phyloP scores from a whole-genome alignment of 2,329 filamentous ascomycete species.

The Aspergillus uvarum region DNA sequence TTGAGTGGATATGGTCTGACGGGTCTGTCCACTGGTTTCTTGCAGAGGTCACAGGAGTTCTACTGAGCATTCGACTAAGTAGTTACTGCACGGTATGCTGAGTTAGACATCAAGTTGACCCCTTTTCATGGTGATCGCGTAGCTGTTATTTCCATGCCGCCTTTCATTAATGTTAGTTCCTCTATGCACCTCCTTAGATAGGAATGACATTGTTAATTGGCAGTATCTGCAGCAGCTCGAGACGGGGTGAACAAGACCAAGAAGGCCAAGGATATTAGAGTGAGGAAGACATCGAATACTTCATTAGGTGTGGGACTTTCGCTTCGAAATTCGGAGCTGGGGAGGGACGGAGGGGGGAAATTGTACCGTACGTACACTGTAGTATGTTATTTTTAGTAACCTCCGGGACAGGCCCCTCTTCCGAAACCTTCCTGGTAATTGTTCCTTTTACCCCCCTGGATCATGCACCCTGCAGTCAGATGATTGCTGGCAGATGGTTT shows the following conservation, averaged over 20 bases:
- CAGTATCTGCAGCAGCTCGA: not conserved
- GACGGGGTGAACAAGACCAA: not conserved
- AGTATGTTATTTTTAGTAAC: slow-evolving; percentile 8
- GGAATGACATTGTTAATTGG: not conserved
- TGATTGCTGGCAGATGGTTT: not conserved
- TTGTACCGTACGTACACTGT: not conserved
- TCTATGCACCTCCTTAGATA: not conserved
- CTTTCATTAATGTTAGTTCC: not conserved
- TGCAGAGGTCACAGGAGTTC: not conserved
- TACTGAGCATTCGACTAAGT: no score
- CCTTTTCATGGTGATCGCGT: no score
- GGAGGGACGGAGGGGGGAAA: not conserved
- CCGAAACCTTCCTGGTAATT: not conserved
- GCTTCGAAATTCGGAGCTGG: not conserved
- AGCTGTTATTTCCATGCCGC: no score
- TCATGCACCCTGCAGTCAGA: not conserved
- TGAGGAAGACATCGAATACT: not conserved
- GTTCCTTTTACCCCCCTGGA: not conserved
- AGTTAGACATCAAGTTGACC: no score
- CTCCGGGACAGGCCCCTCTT: not conserved
- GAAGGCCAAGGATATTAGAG: not conserved
- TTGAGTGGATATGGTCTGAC: not conserved
- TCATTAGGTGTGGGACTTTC: not conserved
- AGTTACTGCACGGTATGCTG: no score
- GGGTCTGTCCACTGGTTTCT: not conserved